Conservation (phyloP, 2,329 filamentous ascomycete genomes). For the Aspergillus uvarum region DNA sequence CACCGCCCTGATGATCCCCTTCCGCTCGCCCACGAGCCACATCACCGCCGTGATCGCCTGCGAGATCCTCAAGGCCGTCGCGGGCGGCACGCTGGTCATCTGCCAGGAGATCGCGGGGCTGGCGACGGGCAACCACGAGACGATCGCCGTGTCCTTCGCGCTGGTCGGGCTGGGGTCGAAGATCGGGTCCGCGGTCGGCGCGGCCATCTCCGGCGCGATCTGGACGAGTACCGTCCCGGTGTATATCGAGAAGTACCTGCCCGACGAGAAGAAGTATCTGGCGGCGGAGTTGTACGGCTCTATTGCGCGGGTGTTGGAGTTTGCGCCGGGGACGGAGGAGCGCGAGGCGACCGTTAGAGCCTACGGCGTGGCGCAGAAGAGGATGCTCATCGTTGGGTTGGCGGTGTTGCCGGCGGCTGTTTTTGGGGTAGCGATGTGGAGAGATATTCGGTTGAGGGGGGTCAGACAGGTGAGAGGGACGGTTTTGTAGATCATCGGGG, state of each 20-base stretch:
- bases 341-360: constrained; percentile 47
- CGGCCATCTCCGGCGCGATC: constrained; percentile 24
- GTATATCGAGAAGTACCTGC: constrained; percentile 18
- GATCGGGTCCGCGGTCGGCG: constrained; percentile 23
- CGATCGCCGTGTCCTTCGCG: constrained; percentile 23
- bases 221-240: constrained; percentile 25
- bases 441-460: constrained; percentile 9
- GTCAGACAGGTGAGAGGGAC: constrained; percentile 11
- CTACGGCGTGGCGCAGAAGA: constrained; percentile 50
- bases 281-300: constrained; percentile 18
- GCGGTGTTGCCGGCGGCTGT: constrained; percentile 8
- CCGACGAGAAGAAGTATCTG: constrained; percentile 16
- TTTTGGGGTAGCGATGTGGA: constrained; percentile 6
- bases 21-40: constrained; percentile 20
- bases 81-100: constrained; percentile 22
- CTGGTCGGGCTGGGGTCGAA: constrained; percentile 24
- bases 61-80: constrained; percentile 25
- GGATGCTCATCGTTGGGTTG: constrained; percentile 41
- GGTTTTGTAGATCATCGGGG: constrained; percentile 4
- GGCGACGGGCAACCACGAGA: constrained; percentile 23
- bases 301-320: constrained; percentile 26
- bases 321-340: constrained; percentile 42
- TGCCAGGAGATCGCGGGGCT: constrained; percentile 24
- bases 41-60: constrained; percentile 21
- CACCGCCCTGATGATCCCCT: constrained; percentile 25